These are phyloP conservation scores for Papiliotrema fonsecae DNA, from an alignment of 1,284 basidiomycete genomes.

Conservation along the genomic window DNA sequence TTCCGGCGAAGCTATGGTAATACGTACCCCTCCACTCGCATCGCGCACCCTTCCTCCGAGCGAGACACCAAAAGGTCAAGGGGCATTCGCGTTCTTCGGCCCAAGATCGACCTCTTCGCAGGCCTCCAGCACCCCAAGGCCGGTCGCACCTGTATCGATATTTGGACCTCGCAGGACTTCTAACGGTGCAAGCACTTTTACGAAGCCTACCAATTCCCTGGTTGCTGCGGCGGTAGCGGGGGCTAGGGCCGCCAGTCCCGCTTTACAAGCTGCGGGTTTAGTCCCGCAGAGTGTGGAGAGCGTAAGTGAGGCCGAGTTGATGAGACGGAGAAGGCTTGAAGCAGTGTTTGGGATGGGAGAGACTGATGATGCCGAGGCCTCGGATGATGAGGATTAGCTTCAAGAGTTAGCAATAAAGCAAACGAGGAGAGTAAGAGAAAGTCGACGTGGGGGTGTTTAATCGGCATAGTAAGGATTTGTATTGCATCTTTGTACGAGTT, in stretches of 20 bases:
- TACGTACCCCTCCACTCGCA: constrained; percentile 26
- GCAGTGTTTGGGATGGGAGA: constrained; percentile 49
- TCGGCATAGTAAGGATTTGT: not conserved
- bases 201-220: constrained; percentile 18
- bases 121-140: not conserved
- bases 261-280: constrained; percentile 35
- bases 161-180: constrained; percentile 2
- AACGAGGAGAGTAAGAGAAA: no score
- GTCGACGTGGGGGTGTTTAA: no score
- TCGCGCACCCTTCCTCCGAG: constrained; percentile 11
- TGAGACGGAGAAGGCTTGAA: constrained; percentile 62
- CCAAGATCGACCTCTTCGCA: not conserved
- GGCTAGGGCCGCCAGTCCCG: constrained; percentile 35
- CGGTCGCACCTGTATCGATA: not conserved
- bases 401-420: not conserved
- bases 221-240: constrained; percentile 39
- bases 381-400: constrained; percentile 18
- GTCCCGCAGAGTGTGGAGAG: constrained; percentile 54
- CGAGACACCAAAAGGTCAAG: constrained; percentile 20
- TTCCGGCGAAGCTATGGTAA: constrained; percentile 29
- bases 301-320: constrained; percentile 70
- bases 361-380: constrained; percentile 27
- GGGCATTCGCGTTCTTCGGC: constrained; percentile 39
- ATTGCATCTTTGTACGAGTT: no score
- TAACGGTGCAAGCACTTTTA: not conserved